Conservation (phyloP, 176 grass and related monocot genomes). For the Pontederia crassipes region DNA sequence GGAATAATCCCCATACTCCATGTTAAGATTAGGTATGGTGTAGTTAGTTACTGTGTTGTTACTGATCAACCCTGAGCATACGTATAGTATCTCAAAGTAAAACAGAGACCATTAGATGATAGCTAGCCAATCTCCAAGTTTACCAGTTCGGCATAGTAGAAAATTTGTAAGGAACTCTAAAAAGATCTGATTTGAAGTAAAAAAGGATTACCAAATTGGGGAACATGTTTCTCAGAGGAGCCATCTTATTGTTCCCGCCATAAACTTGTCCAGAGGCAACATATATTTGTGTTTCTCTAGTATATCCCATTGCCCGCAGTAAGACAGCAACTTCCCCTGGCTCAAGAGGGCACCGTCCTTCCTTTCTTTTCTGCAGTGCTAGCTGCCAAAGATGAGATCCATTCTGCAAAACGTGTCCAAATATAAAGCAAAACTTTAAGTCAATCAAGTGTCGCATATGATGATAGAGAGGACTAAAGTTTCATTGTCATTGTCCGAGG, state of each 20-base stretch:
- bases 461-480: too few species aligned
- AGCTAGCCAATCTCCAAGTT: background rate
- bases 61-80: too few species aligned
- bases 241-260: conserved; percentile 80
- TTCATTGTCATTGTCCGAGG: too few species aligned
- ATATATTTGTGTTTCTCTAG: conserved; percentile 90
- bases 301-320: conserved; percentile 81
- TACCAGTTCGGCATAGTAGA: background rate
- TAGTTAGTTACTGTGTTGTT: too few species aligned
- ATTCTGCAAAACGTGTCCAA: conserved; percentile 40
- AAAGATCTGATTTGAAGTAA: too few species aligned
- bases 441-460: too few species aligned
- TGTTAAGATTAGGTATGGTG: too few species aligned
- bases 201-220: conserved; percentile 61
- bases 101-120: too few species aligned
- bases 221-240: conserved; percentile 90
- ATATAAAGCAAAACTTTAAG: background rate
- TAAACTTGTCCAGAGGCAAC: conserved; percentile 97
- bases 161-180: background rate
- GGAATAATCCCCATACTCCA: too few species aligned
- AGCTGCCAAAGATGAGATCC: conserved; percentile 83
- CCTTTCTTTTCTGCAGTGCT: conserved; percentile 92
- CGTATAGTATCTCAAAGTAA: too few species aligned
- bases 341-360: conserved; percentile 90
- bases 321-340: conserved; percentile 90